A percentile compares a stretch with the other conserved stretches of the same genome.
Evolutionary conservation across 495 filamentous ascomycete genomes (phyloP).

Genomic region (Delitschia confertaspora): DNA sequence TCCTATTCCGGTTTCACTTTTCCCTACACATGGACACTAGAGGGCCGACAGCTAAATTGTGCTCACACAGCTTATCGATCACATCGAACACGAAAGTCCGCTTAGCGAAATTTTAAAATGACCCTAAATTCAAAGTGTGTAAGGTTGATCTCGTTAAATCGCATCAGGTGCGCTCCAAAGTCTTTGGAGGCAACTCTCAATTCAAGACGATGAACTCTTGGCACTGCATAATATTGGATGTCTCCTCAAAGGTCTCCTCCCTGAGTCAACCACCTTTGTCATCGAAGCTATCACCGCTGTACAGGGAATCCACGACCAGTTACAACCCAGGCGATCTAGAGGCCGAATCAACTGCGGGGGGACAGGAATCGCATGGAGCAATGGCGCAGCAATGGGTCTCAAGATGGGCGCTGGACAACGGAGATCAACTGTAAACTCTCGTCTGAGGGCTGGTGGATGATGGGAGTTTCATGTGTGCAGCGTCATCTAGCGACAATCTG

Average conservation of each 20-base stretch:
- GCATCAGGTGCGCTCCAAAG: not conserved
- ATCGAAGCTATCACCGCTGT: constrained; percentile 34
- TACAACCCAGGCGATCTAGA: constrained; percentile 30
- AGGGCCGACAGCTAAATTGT: constrained; percentile 35
- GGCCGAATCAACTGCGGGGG: constrained; percentile 36
- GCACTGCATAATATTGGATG: constrained; percentile 23
- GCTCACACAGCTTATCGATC: constrained; percentile 31
- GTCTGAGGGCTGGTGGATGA: constrained; percentile 33
- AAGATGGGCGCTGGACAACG: constrained; percentile 39
- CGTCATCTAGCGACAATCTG: constrained; percentile 31
- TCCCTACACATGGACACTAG: constrained; percentile 34
- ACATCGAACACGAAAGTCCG: constrained; percentile 24
- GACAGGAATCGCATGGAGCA: constrained; percentile 36
- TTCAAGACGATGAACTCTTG: constrained; percentile 7
- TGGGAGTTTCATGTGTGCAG: constrained; percentile 38
- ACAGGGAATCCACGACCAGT: constrained; percentile 30
- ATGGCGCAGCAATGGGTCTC: constrained; percentile 32
- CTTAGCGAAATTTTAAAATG: not conserved
- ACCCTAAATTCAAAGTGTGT: constrained; percentile 1
- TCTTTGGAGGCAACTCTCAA: no score
- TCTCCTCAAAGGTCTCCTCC: constrained; percentile 25
- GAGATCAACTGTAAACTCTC: constrained; percentile 5
- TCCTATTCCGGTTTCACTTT: constrained; percentile 61
- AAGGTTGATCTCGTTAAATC: constrained; percentile 4
- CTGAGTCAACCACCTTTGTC: constrained; percentile 40